Evolutionary conservation across 83 land plant species (phyloP).

Genomic region (Thuja plicata): DNA sequence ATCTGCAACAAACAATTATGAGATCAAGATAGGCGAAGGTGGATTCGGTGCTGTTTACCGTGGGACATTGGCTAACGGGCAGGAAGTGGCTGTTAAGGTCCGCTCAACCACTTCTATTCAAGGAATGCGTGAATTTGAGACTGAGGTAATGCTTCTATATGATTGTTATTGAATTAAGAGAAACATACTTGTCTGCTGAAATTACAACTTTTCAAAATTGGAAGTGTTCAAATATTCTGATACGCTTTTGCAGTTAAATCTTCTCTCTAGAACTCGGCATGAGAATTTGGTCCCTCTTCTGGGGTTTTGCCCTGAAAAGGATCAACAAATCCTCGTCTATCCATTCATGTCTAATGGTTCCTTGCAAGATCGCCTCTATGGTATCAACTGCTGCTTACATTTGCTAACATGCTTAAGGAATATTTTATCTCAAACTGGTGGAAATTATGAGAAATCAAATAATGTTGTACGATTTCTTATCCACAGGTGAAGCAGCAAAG

Average conservation of each 20-base stretch:
- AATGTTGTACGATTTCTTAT: not conserved
- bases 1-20: slow-evolving; percentile 41
- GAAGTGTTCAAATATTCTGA: slow-evolving; percentile 3
- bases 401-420: not conserved
- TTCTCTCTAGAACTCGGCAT: slow-evolving; percentile 56
- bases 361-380: slow-evolving; percentile 66
- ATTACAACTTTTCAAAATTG: not conserved
- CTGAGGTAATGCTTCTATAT: slow-evolving; percentile 43
- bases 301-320: slow-evolving; percentile 60
- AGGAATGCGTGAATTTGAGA: slow-evolving; percentile 70
- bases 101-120: slow-evolving; percentile 63
- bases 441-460: not conserved
- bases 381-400: slow-evolving; percentile 23
- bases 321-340: slow-evolving; percentile 65
- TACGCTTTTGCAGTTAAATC: slow-evolving; percentile 37
- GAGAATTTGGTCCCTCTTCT: slow-evolving; percentile 68
- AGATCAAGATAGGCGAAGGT: slow-evolving; percentile 69
- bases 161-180: not conserved
- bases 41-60: slow-evolving; percentile 76
- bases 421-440: not conserved
- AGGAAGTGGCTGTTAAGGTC: slow-evolving; percentile 80
- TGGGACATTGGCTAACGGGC: slow-evolving; percentile 56
- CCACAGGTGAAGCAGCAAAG: slow-evolving; percentile 56
- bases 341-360: slow-evolving; percentile 73
- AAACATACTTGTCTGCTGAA: not conserved